A percentile compares a stretch with the other conserved stretches of the same genome.
phyloP scores from a whole-genome alignment of 2,329 filamentous ascomycete genomes.

The Blastomyces gilchristii region DNA sequence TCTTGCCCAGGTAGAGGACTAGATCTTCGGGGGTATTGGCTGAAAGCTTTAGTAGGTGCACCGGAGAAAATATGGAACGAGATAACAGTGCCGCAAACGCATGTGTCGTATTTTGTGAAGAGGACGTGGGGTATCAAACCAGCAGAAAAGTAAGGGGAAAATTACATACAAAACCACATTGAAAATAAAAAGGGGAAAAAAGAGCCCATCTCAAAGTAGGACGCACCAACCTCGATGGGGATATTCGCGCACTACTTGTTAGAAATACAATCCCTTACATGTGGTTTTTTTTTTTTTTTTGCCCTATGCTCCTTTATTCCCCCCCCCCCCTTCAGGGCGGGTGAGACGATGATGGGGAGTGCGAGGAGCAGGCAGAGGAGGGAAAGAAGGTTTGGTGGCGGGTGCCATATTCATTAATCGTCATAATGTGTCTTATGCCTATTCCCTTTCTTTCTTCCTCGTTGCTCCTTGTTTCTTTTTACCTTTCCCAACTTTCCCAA shows the following conservation, averaged over 20 bases:
- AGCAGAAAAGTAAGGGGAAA: not conserved
- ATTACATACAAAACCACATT: not conserved
- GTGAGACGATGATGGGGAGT: not conserved
- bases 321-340: not conserved
- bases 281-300: not conserved
- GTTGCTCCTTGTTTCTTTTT: not conserved
- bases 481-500: not conserved
- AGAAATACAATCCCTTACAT: not conserved
- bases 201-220: not conserved
- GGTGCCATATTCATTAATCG: not conserved
- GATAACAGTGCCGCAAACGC: not conserved
- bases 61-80: not conserved
- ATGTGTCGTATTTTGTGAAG: not conserved
- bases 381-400: not conserved
- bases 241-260: not conserved
- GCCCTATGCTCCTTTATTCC: not conserved
- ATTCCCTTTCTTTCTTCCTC: not conserved
- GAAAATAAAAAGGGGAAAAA: not conserved
- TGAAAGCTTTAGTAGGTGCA: not conserved
- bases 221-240: not conserved
- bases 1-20: not conserved
- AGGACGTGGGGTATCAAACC: not conserved
- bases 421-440: not conserved
- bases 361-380: not conserved
- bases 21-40: not conserved